These are phyloP conservation scores for Fonsecaea nubica DNA, from an alignment of 2,329 filamentous ascomycete genomes.

Conservation along the genomic window DNA sequence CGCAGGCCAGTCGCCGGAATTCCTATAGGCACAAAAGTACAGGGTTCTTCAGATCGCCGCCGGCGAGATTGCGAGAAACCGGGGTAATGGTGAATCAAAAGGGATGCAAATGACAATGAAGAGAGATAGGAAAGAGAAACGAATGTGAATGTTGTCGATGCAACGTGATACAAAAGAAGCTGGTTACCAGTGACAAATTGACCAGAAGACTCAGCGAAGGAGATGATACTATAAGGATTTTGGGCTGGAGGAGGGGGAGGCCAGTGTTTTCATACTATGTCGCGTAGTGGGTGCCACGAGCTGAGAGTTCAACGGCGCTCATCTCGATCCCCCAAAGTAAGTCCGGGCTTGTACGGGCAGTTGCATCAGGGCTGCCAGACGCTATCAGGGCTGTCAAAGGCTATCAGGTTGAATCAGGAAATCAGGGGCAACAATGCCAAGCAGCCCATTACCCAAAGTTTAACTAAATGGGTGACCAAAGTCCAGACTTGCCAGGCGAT, in stretches of 20 bases:
- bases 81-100: constrained; percentile 1
- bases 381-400: too few species aligned
- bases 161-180: constrained; percentile 13
- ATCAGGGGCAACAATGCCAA: constrained; percentile 23
- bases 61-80: background rate
- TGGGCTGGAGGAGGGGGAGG: constrained; percentile 13
- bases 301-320: constrained; percentile 14
- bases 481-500: background rate
- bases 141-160: constrained; percentile 16
- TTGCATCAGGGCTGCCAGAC: background rate
- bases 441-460: constrained; percentile 10
- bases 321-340: background rate
- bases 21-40: background rate
- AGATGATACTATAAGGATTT: background rate
- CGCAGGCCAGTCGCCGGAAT: constrained; percentile 8
- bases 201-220: constrained; percentile 5
- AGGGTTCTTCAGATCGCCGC: background rate
- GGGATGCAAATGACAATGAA: background rate
- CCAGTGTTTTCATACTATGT: constrained; percentile 17
- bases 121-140: constrained; percentile 6
- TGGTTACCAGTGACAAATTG: constrained; percentile 4
- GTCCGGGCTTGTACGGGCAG: background rate
- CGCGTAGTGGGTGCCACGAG: background rate
- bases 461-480: background rate
- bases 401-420: background rate